These are phyloP conservation scores for Vitis labrusca DNA, from an alignment of 164 flowering plant genomes.

Conservation along the genomic window DNA sequence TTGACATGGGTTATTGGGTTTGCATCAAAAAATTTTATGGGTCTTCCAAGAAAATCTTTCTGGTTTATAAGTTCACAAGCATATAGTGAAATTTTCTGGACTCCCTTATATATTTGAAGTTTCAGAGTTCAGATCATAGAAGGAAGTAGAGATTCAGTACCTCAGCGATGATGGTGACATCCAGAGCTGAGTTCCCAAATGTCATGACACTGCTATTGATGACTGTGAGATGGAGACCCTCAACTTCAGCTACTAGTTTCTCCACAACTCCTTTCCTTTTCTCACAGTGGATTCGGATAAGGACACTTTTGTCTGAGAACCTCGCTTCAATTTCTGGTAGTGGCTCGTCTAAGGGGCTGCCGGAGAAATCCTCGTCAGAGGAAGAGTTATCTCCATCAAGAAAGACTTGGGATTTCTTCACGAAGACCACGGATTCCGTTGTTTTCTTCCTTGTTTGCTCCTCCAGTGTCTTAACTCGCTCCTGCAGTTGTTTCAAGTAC, in stretches of 20 bases:
- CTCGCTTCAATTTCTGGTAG: conserved; percentile 88
- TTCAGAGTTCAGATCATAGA: not conserved
- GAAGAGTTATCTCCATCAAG: conserved; percentile 41
- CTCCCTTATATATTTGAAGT: not conserved
- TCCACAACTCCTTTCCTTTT: conserved; percentile 60
- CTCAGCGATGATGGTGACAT: conserved; percentile 72
- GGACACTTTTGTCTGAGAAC: conserved; percentile 61
- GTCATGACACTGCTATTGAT: conserved; percentile 55
- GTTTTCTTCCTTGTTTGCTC: conserved; percentile 59
- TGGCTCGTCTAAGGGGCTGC: conserved; percentile 26
- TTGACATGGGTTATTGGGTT: not conserved
- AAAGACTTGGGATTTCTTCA: conserved; percentile 57
- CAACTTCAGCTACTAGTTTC: conserved; percentile 55
- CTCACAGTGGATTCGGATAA: conserved; percentile 78
- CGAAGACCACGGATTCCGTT: conserved; percentile 64
- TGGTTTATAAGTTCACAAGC: no score
- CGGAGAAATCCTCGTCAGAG: conserved; percentile 31
- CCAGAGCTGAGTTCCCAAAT: conserved; percentile 62
- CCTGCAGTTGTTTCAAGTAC: conserved; percentile 85
- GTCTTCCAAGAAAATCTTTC: no score
- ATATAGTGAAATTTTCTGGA: no score
- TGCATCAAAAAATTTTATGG: not conserved
- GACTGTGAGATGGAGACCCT: conserved; percentile 61
- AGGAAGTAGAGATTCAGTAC: conserved; percentile 27
- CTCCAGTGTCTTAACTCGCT: conserved; percentile 69